A percentile compares a stretch with the other conserved stretches of the same genome.
phyloP scores from a whole-genome alignment of 208 protist species.

The Crithidia thermophila region DNA sequence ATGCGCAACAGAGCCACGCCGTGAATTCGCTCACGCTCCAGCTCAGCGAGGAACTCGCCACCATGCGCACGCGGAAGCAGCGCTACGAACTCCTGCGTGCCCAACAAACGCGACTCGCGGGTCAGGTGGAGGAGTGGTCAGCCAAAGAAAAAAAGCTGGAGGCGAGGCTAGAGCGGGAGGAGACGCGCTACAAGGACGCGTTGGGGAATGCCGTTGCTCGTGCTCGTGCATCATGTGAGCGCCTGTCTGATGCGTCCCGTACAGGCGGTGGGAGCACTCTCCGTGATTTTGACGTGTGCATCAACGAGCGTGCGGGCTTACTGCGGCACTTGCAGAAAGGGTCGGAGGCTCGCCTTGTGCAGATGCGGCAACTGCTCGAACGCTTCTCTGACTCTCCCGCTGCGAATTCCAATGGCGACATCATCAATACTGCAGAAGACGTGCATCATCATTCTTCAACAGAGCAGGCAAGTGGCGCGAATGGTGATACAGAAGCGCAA shows the following conservation, averaged over 20 bases:
- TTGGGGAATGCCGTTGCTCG: not conserved
- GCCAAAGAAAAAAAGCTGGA: not conserved
- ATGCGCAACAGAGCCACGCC: not conserved
- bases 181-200: not conserved
- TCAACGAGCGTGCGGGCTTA: slow-evolving; percentile 11
- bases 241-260: not conserved
- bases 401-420: not conserved
- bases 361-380: not conserved
- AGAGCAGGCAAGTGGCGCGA: no score
- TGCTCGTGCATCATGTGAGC: not conserved
- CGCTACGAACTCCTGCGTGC: slow-evolving; percentile 7
- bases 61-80: slow-evolving; percentile 15
- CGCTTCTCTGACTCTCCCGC: not conserved
- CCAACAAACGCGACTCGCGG: slow-evolving; percentile 2
- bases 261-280: not conserved
- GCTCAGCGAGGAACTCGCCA: slow-evolving; percentile 11
- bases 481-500: no score
- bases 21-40: not conserved
- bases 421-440: no score
- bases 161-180: not conserved
- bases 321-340: slow-evolving; percentile 6
- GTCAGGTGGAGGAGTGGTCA: not conserved
- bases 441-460: no score
- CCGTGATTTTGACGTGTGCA: slow-evolving; percentile 14
- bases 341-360: not conserved